Base-by-base conservation (phyloP, 2,329 filamentous ascomycete species). In the Fonsecaea erecta region DNA sequence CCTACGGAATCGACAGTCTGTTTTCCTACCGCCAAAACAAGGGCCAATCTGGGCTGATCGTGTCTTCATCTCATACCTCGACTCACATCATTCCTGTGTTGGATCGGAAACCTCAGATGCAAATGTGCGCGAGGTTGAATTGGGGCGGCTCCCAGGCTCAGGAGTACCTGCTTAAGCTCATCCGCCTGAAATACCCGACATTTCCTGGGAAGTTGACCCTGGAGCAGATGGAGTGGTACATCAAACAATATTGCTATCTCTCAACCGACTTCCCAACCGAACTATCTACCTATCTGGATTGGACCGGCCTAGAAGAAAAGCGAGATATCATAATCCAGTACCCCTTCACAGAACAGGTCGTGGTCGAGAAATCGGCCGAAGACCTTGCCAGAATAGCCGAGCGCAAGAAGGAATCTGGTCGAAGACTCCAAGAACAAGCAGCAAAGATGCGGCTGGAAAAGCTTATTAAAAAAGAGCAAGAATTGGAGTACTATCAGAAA, bases 401-500 rank as follows among this genome's bases (percentile, higher is more conserved):
- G 81, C 90, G 94, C 75, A 92, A 96, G 75, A 96, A 96, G 76
- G 95, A 99, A 78, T 95, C 92, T 71, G 95, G 95, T 0, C 85
- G 95, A 69, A 85, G 96, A 52, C 76, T 99, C 28, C 95, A 99
- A 77, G 93, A 97, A 73, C 95, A 99, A 77, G 95, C 95, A 0
- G 94, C 94, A 9, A 98, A 97, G 78, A 97, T 97, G 92, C 89
- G 95, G 7, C 81, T 99, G 0, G 95, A 99, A 70, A 96, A 96
- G 73, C 83, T 99, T 53, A 92, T 98, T 76, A 91, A 91, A 74
- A 99, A 99, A 78, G 95, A 99, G 78, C 88, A 96, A 75, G 93
- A 98, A 75, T 81, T 98, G 1, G 93, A 96, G 71, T 97, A 97
- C 77, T 97, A 93, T 82, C 93, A 92, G 75, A 87, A 92, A 65